Base-by-base conservation (phyloP, 1,139 yeast genomes). In the Taphrina pruni region DNA sequence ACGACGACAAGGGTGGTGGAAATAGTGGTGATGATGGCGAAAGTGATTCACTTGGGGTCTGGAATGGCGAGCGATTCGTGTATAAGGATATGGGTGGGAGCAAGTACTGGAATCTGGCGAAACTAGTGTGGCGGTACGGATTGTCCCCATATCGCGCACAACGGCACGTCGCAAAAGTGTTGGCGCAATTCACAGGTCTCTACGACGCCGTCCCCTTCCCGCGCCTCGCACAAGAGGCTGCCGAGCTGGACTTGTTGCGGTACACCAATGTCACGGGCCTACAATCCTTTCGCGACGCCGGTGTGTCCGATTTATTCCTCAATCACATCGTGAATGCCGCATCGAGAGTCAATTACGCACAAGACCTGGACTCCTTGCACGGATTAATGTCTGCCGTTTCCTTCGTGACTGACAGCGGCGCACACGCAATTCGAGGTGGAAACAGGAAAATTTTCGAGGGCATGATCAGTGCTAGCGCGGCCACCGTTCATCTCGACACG, bases 321-420 rank as follows among this genome's bases (percentile, higher is more conserved):
- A 65, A 73, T n/a, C 78, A 77, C 11, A 70, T 82, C 17, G 71
- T 81, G 39, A 82, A 81, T 70, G 76, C 82, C 5, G 73, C 79
- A 4, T 80, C 83, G 0, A 74, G 85, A 67, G 81, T 76, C 60
- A 82, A 82, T 73, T 83, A 82, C 72, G 80, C 81, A 0, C 81
- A 79, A 36, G 76, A 80, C 66, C 65, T 81, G 9, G 73, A 77
- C 56, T 74, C 78, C 20, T 77, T 82, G 35, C 83, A 82, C 69
- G 80, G 79, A 0, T 70, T 82, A 36, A 84, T 80, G 0, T 75
- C 81, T 0, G 68, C 79, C 46, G 82, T 82, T 11, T 75, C 80
- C n/a, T 54, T 81, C 36, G 79, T 82, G 2, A 80, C 84, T 0
- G 75, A 75, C 7, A 26, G 32, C 32, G 77, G 75, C 21, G 76